Evolutionary conservation across 306 rosid genomes (phyloP).

Genomic region (Prunus padus): DNA sequence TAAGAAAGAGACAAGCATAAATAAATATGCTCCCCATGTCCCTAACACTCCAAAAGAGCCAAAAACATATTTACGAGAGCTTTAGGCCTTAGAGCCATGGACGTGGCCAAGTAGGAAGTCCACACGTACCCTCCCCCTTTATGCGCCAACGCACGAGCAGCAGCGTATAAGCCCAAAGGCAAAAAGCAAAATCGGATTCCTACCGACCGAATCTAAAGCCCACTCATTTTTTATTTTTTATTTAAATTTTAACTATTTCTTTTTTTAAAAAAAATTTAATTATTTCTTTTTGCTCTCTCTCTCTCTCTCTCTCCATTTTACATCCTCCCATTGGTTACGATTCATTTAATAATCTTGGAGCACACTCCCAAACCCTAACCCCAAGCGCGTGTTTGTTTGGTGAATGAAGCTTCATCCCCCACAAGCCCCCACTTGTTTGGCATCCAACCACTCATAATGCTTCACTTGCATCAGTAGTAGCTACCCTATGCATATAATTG

Average conservation of each 20-base stretch:
- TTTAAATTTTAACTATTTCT: too few species aligned
- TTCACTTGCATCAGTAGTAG: background rate
- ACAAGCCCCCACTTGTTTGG: background rate
- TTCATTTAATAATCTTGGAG: background rate
- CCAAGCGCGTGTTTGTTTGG: conserved; percentile 5
- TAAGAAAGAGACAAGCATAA: conserved; percentile 12
- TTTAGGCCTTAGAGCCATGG: background rate
- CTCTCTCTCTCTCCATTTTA: conserved; percentile 4
- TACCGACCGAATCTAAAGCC: conserved; percentile 40
- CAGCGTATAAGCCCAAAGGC: conserved; percentile 17
- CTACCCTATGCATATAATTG: background rate
- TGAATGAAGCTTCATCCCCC: background rate
- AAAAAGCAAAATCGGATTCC: conserved; percentile 35
- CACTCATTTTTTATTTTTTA: conserved; percentile 22
- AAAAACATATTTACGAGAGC: background rate
- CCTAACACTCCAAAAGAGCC: conserved; percentile 34
- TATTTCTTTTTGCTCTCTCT: background rate
- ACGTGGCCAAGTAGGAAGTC: conserved; percentile 15
- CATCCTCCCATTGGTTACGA: conserved; percentile 8
- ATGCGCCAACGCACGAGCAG: conserved; percentile 33
- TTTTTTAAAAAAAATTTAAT: background rate
- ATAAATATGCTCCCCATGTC: conserved; percentile 47
- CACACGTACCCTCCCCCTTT: conserved; percentile 2
- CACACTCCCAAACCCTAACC: background rate
- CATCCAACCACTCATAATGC: background rate